Evolutionary conservation across 1,284 basidiomycete species (phyloP).

Genomic region (Meripilus lineatus): DNA sequence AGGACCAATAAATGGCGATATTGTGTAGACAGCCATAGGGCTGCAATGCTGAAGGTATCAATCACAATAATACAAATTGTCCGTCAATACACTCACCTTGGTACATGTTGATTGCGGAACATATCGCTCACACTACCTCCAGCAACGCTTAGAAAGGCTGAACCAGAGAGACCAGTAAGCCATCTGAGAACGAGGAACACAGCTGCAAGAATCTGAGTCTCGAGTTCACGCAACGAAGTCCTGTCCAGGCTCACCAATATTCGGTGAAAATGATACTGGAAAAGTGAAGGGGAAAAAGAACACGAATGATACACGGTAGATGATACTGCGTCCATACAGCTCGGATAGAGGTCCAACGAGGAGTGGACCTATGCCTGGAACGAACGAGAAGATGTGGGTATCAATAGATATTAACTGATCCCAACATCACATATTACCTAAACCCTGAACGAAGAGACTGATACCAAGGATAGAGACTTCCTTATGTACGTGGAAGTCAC

Average conservation of each 20-base stretch:
- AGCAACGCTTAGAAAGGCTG: constrained; percentile 76
- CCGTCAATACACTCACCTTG: constrained; percentile 44
- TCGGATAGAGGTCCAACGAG: constrained; percentile 51
- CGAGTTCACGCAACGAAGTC: not conserved
- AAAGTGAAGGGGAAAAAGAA: constrained; percentile 43
- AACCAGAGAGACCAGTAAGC: constrained; percentile 62
- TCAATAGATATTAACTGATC: too few species aligned
- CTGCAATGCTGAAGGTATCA: constrained; percentile 29
- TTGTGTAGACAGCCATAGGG: constrained; percentile 75
- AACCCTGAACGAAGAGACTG: constrained; percentile 64
- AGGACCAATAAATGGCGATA: constrained; percentile 71
- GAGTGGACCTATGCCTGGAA: constrained; percentile 38
- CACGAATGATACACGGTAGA: constrained; percentile 37
- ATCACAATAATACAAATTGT: not conserved
- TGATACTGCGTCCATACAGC: constrained; percentile 40
- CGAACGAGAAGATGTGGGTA: too few species aligned
- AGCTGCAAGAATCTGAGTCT: constrained; percentile 25
- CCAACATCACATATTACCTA: constrained; percentile 34
- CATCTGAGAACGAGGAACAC: constrained; percentile 69
- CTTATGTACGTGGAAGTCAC: constrained; percentile 54
- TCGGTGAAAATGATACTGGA: constrained; percentile 47
- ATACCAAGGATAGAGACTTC: constrained; percentile 68
- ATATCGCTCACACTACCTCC: constrained; percentile 79
- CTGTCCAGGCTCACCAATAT: constrained; percentile 31
- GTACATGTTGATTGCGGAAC: constrained; percentile 60